Evolutionary conservation across 176 grass and related monocot species (phyloP).

Genomic region (Typha latifolia): DNA sequence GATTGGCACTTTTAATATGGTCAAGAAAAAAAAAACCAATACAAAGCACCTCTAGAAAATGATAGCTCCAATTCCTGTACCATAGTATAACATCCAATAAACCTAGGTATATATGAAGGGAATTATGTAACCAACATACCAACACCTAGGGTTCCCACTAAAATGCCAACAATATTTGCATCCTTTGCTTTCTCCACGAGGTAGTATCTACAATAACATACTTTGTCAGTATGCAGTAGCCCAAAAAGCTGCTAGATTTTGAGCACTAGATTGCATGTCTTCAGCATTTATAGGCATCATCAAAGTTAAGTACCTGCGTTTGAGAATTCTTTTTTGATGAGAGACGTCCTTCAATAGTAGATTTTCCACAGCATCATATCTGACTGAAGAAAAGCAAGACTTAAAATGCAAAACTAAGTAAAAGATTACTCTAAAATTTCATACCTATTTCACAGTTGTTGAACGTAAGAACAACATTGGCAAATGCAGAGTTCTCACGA

Average conservation of each 20-base stretch:
- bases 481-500: slow-evolving; percentile 71
- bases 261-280: slow-evolving; percentile 3
- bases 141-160: slow-evolving; percentile 89
- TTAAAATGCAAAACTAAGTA: not conserved
- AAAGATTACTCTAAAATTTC: not conserved
- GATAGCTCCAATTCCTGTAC: not conserved
- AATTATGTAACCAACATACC: slow-evolving; percentile 45
- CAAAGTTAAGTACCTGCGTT: slow-evolving; percentile 48
- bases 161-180: slow-evolving; percentile 93
- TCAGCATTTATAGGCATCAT: not conserved
- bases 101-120: not conserved
- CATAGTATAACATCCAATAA: not conserved
- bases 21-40: no score
- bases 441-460: slow-evolving; percentile 88
- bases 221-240: slow-evolving; percentile 6
- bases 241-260: slow-evolving; percentile 10
- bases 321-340: slow-evolving; percentile 76
- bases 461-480: slow-evolving; percentile 82
- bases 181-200: slow-evolving; percentile 99
- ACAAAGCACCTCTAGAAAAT: no score
- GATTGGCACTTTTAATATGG: no score
- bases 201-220: slow-evolving; percentile 61
- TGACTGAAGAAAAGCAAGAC: slow-evolving; percentile 50
- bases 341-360: slow-evolving; percentile 45
- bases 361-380: slow-evolving; percentile 59